These are phyloP conservation scores for Eudorina sp. DNA, from an alignment of 139 green algal genomes.

Conservation along the genomic window DNA sequence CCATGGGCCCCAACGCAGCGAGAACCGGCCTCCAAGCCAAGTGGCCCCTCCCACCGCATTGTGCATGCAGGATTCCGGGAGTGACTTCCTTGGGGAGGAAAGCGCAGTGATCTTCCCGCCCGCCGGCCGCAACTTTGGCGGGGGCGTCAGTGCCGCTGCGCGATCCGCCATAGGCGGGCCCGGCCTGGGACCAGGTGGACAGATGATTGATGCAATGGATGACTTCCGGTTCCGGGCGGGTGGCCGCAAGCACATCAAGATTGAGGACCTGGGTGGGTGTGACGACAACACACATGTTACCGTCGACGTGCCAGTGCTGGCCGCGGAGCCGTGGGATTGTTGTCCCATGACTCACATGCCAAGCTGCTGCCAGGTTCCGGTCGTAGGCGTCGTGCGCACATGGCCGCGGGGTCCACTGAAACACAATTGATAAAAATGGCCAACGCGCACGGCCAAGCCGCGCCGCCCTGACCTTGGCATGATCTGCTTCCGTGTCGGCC, in stretches of 20 bases:
- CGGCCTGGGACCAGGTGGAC: neutral
- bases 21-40: too few relatives aligned
- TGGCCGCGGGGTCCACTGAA: neutral
- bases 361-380: neutral
- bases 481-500: too few relatives aligned
- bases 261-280: conserved; percentile 22
- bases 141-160: neutral
- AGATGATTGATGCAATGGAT: conserved; percentile 22
- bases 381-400: neutral
- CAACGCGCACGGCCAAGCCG: neutral
- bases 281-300: neutral
- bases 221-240: conserved; percentile 10
- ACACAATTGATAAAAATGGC: neutral
- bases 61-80: neutral
- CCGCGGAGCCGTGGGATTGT: too few relatives aligned
- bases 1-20: too few relatives aligned
- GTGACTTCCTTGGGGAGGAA: conserved; percentile 26
- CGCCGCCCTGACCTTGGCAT: too few relatives aligned
- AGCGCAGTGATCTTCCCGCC: conserved; percentile 25
- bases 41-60: too few relatives aligned
- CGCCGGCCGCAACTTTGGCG: neutral
- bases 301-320: too few relatives aligned
- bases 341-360: too few relatives aligned
- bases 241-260: neutral
- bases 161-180: neutral